Base-by-base conservation (phyloP, 306 rosid genomes). In the Amphicarpaea edgeworthii region DNA sequence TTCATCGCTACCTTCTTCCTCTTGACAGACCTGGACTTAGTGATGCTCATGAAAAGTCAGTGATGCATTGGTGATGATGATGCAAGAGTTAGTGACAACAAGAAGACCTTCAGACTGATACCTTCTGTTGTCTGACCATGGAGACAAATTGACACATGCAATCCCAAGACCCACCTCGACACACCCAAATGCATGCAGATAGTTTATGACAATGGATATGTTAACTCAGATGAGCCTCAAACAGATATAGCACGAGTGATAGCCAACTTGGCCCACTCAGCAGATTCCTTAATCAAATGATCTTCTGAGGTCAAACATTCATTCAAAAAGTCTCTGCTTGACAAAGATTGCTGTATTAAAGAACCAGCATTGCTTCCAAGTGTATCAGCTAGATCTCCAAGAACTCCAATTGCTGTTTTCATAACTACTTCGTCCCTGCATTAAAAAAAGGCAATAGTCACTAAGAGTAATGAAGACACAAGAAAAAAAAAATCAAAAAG, bases 251-350 rank as follows among this genome's bases (percentile, higher is more conserved):
- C 95, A 34, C 98, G 98, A 66, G 20, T 85, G 71, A 93, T 93
- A 65, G 98, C 98, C 91, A 86, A 86, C 90, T 81, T 89, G 78
- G 98, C 98, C 98, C 98, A 93, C 82, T 93, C 94, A 76, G 98
- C 98, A 74, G 96, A 93, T 85, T 90, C 93, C 79, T 89, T 93
- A 66, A 93, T 90, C 87, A 90, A 74, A 85, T 86, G 84, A 78
- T 93, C 98, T 53, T 93, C 96, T 3, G 98, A 90, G 76, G 98
- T 89, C 88, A 93, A 84, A 80, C 98, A 93, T 77, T 90, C 96
- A 74, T 87, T 86, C 72, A 93, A 85, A 73, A 93, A 93, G 66
- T 87, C 95, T 83, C 86, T 90, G 95, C 96, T 87, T 54, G 96
- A 90, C 86, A 87, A 73, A 74, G 98, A 90, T 55, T 93, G 93